Evolutionary conservation across 169 alveolate genomes (phyloP), one percentile per base, ranked within the genome.

Genomic region (Blepharisma undulans): DNA sequence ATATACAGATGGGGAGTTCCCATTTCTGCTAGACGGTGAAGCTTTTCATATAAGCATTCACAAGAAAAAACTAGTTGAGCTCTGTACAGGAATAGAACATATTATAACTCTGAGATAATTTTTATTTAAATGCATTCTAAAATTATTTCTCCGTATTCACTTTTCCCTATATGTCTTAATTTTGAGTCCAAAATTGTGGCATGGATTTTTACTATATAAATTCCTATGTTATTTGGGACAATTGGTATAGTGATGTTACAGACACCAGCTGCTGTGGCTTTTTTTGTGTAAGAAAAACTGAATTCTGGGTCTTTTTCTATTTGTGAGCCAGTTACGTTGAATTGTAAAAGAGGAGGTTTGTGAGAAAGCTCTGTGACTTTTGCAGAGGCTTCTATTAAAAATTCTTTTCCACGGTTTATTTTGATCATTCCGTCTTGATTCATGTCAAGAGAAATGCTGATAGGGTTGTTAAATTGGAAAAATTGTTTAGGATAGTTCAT

Each of bases 41-140:
- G 66, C 66, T 10, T 48, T 48, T 48, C 66, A 48, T 5, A 48
- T 48, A 12, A 48, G 66, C 66, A 48, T 48, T 18, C 66, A 48
- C 66, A 48, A 48, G 66, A 48, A 48, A 48, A 48, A 48, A 48
- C 66, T 48, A 48, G 66, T 48, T 18, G 66, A 48, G 12, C 14
- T 48, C 21, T 48, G 66, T 48, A 48, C 66, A 48, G 66, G 66
- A 18, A 3, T 48, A 48, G 66, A 48, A 5, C 66, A 48, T 48
- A 48, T 48, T 48, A 48, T 48, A 48, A 48, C 66, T 48, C 66
- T 48, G 66, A 48, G 66, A 5, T 48, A 48, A 72, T 72, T 72
- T 78, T 78, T 27, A 21, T 29, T 59, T 82, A 82, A 34, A 82
- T 48, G 89, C 89, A 82, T 59, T 82, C 89, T 21, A 82, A 48